Evolutionary conservation across 768 basidiomycete species (phyloP).

Genomic region (Terana coerulea): DNA sequence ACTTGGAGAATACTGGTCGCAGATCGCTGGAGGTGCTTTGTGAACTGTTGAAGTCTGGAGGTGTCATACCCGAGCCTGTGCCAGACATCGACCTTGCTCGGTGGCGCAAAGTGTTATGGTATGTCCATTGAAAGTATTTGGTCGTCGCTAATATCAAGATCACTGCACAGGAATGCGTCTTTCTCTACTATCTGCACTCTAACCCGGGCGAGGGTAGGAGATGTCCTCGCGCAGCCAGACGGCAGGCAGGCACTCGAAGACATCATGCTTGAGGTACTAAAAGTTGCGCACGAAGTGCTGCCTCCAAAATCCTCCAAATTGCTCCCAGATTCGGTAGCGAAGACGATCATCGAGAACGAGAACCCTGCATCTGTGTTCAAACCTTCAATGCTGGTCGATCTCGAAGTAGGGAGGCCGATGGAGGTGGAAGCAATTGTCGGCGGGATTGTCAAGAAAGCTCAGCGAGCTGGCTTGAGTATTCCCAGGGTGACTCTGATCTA

Average conservation of each 20-base stretch:
- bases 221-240: constrained; percentile 20
- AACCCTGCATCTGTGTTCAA: constrained; percentile 25
- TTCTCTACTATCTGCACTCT: constrained; percentile 30
- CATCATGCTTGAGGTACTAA: constrained; percentile 29
- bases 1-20: too few relatives aligned
- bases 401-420: constrained; percentile 33
- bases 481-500: constrained; percentile 21
- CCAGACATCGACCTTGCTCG: constrained; percentile 25
- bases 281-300: constrained; percentile 24
- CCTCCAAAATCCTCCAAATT: constrained; percentile 6
- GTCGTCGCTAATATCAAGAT: neutral
- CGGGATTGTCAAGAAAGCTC: constrained; percentile 20
- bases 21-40: constrained; percentile 16
- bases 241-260: constrained; percentile 16
- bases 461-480: constrained; percentile 8
- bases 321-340: constrained; percentile 23
- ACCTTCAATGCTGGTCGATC: constrained; percentile 35
- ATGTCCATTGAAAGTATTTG: constrained; percentile 2
- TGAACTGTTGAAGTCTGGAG: constrained; percentile 19
- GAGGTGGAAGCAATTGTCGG: constrained; percentile 36
- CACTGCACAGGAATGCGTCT: constrained; percentile 25
- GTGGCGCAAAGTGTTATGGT: constrained; percentile 31
- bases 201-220: constrained; percentile 21
- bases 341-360: constrained; percentile 22
- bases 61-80: constrained; percentile 17